These are phyloP conservation scores for Zygotorulaspora sp. DNA, from an alignment of 805 yeast genomes.

Conservation along the genomic window DNA sequence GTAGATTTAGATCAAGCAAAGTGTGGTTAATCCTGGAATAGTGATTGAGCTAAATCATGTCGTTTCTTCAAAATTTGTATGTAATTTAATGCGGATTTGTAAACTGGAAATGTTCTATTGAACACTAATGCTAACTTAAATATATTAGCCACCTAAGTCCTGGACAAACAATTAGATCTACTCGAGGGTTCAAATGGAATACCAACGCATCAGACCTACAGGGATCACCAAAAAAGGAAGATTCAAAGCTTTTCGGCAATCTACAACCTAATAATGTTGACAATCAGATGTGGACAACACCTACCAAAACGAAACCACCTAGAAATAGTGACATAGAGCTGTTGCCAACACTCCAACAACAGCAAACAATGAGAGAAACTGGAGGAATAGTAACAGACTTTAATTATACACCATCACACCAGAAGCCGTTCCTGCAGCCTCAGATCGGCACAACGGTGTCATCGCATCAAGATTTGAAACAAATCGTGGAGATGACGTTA, in stretches of 20 bases:
- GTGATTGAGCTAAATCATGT: too few species aligned
- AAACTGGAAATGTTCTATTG: too few species aligned
- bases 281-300: constrained; percentile 14
- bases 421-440: constrained; percentile 32
- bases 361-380: constrained; percentile 9
- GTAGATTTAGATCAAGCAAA: too few species aligned
- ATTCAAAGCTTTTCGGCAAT: constrained; percentile 3
- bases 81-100: too few species aligned
- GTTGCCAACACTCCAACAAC: constrained; percentile 10
- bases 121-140: constrained; percentile 10
- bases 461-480: constrained; percentile 70
- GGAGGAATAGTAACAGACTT: constrained; percentile 29
- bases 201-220: constrained; percentile 16
- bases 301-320: constrained; percentile 9
- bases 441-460: constrained; percentile 39
- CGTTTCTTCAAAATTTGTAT: constrained; percentile 32
- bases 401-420: constrained; percentile 37
- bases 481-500: constrained; percentile 88
- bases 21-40: too few species aligned
- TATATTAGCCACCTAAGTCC: constrained; percentile 38
- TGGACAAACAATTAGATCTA: constrained; percentile 45
- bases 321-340: constrained; percentile 2
- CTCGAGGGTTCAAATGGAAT: constrained; percentile 44
- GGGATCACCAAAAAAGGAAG: constrained; percentile 5
- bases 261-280: constrained; percentile 9